Percentiles rank a stretch among this genome's conserved stretches.
Conservation (phyloP, 169 alveolate species). For the Ichthyophthirius multifiliis region DNA sequence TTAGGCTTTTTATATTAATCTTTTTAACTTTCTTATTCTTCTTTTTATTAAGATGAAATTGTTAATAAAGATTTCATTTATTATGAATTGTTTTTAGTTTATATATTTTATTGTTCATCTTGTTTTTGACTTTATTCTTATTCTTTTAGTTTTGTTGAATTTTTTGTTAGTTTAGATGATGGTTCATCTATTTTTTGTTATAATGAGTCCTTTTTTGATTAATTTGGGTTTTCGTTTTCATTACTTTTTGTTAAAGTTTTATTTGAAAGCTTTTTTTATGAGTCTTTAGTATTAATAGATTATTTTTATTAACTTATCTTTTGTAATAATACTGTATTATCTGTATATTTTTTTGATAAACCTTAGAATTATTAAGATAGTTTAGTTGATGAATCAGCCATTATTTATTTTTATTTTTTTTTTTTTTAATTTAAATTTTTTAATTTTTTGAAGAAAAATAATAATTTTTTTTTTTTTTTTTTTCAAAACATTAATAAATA, state of each 20-base stretch:
- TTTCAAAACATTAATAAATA: too few species aligned
- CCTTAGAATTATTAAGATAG: not conserved
- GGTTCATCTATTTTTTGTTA: not conserved
- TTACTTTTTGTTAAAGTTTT: not conserved
- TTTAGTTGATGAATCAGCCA: not conserved
- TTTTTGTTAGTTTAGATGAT: not conserved
- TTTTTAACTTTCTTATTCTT: not conserved
- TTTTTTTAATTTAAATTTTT: too few species aligned
- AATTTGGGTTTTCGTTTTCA: not conserved
- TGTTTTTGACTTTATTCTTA: not conserved
- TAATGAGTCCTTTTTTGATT: not conserved
- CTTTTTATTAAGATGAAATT: not conserved
- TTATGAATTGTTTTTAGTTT: not conserved
- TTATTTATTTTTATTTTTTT: too few species aligned
- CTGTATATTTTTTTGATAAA: not conserved
- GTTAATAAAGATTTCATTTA: not conserved
- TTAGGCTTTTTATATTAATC: not conserved
- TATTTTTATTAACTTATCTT: too few species aligned
- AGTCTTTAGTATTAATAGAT: not conserved
- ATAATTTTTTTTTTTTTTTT: too few species aligned
- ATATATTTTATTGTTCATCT: not conserved
- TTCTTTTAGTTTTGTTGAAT: not conserved
- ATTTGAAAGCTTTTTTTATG: not conserved
- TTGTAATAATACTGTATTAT: too few species aligned
- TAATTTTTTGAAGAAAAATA: too few species aligned